phyloP scores from a whole-genome alignment of 129 eudicot genomes.

The Oenanthe sinensis region DNA sequence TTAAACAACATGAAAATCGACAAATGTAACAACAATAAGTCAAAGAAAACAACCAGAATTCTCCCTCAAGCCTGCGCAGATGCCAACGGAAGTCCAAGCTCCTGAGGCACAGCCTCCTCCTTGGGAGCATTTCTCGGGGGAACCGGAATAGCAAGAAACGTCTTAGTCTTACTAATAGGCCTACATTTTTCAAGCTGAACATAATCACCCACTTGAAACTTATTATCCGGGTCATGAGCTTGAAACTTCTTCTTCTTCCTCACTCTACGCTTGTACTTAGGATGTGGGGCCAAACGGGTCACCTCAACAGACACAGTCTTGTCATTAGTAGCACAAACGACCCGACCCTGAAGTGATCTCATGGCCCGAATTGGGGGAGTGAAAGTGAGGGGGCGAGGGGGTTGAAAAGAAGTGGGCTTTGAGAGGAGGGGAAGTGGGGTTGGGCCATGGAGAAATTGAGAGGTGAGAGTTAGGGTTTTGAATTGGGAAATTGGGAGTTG shows the following conservation, averaged over 20 bases:
- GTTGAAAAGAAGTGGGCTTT: slow-evolving; percentile 29
- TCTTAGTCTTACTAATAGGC: slow-evolving; percentile 83
- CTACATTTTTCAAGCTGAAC: slow-evolving; percentile 74
- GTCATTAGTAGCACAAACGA: slow-evolving; percentile 66
- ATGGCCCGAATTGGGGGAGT: slow-evolving; percentile 60
- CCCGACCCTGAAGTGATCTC: slow-evolving; percentile 67
- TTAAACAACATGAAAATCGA: neutral
- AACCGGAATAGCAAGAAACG: slow-evolving; percentile 60
- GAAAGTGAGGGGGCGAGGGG: slow-evolving; percentile 17
- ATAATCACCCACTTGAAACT: slow-evolving; percentile 59
- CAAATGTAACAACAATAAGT: neutral
- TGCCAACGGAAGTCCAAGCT: slow-evolving; percentile 53
- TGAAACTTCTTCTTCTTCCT: slow-evolving; percentile 87
- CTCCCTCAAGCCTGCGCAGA: slow-evolving; percentile 28
- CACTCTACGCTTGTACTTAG: slow-evolving; percentile 84
- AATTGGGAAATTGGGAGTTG: slow-evolving; percentile 56
- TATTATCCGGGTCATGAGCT: slow-evolving; percentile 86
- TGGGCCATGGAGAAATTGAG: slow-evolving; percentile 69
- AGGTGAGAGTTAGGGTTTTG: slow-evolving; percentile 59
- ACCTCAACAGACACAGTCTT: slow-evolving; percentile 90
- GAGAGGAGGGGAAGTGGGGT: slow-evolving; percentile 30
- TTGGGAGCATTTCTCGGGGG: slow-evolving; percentile 27
- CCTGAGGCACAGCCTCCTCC: slow-evolving; percentile 22
- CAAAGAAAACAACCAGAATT: neutral
- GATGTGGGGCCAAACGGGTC: slow-evolving; percentile 76